A percentile compares a stretch with the other conserved stretches of the same genome.
Conservation (phyloP, 129 eudicot genomes). For the Centella asiatica region DNA sequence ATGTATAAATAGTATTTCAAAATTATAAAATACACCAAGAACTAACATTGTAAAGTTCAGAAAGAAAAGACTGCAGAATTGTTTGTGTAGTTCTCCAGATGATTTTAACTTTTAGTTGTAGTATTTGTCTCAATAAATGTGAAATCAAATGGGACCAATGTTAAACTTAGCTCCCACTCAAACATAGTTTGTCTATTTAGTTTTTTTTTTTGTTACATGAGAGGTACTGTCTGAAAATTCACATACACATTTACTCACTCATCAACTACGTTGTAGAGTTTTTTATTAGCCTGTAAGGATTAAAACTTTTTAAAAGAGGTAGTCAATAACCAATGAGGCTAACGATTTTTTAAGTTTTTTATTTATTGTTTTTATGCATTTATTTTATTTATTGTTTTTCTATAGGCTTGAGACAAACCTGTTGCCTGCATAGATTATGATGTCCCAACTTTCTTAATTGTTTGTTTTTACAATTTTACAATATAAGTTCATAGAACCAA, state of each 20-base stretch:
- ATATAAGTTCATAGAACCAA: background rate
- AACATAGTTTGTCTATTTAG: no score
- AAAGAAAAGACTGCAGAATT: background rate
- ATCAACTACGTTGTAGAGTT: no score
- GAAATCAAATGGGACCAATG: constrained; percentile 18
- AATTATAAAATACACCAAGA: background rate
- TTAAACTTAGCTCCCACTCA: constrained; percentile 67
- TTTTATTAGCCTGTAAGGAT: no score
- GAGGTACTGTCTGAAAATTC: no score
- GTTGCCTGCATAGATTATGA: constrained; percentile 26
- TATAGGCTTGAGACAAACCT: constrained; percentile 36
- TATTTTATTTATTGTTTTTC: constrained; percentile 13
- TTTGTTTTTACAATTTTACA: background rate
- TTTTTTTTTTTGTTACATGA: no score
- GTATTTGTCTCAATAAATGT: constrained; percentile 43
- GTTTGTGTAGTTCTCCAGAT: background rate
- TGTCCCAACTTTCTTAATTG: constrained; percentile 35
- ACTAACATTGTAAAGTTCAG: background rate
- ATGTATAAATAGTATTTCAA: no score
- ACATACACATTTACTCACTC: no score
- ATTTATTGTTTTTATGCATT: no score
- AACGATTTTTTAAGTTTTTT: no score
- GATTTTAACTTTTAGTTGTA: constrained; percentile 30
- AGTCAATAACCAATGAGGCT: no score
- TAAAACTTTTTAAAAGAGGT: no score